A percentile compares a stretch with the other conserved stretches of the same genome.
Conservation (phyloP, 2,329 filamentous ascomycete genomes). For the Talaromyces sp. region DNA sequence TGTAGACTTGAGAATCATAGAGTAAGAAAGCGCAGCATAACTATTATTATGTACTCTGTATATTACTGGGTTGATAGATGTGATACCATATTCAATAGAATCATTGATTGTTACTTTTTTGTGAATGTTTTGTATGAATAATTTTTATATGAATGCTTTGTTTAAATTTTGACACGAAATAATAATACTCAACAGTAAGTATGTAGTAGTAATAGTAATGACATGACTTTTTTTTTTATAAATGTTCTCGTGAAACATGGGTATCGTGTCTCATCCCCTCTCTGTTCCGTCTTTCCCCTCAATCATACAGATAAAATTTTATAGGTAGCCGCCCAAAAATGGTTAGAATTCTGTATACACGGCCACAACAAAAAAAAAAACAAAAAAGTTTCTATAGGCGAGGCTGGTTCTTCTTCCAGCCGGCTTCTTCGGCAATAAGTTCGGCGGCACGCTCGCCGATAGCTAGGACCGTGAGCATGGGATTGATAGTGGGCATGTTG, state of each 20-base stretch:
- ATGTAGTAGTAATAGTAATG: background rate
- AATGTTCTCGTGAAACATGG: slow-evolving; percentile 3
- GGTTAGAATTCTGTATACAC: background rate
- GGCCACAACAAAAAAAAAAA: too few species aligned
- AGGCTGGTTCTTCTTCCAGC: slow-evolving; percentile 57
- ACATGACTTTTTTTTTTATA: background rate
- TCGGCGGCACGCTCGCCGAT: slow-evolving; percentile 82
- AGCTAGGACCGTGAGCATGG: slow-evolving; percentile 82
- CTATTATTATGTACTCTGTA: background rate
- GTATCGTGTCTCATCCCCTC: background rate
- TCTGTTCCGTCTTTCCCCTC: background rate
- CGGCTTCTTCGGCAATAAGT: slow-evolving; percentile 70
- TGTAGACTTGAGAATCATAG: background rate
- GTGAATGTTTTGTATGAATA: background rate
- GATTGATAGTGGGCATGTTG: slow-evolving; percentile 80
- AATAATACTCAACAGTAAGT: background rate
- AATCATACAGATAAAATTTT: background rate
- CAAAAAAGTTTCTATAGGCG: slow-evolving; percentile 41
- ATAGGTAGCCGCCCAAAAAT: background rate
- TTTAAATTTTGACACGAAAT: too few species aligned
- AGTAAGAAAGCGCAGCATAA: background rate
- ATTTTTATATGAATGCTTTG: too few species aligned
- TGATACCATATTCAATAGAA: background rate
- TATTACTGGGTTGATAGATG: background rate
- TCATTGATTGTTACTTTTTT: background rate